These are phyloP conservation scores for Malassezia psittaci DNA, from an alignment of 1,284 basidiomycete genomes.

Conservation along the genomic window DNA sequence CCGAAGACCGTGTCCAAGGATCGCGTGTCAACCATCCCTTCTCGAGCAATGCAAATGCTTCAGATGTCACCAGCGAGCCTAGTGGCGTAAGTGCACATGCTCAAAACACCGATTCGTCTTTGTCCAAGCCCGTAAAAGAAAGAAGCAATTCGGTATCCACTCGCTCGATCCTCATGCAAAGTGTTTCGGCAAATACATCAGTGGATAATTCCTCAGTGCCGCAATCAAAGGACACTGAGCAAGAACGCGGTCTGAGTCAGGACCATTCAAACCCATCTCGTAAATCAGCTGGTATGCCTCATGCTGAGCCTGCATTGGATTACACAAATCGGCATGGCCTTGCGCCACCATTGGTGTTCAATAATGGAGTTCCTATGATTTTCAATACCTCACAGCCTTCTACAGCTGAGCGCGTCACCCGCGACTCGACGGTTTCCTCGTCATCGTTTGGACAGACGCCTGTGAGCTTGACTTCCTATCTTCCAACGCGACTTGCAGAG, in stretches of 20 bases:
- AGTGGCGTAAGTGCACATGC: not conserved
- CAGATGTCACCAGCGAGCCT: not conserved
- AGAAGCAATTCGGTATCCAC: not conserved
- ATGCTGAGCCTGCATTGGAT: not conserved
- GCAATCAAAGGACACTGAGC: not conserved
- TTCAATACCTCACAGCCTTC: not conserved
- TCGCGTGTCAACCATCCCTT: not conserved
- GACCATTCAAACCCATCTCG: not conserved
- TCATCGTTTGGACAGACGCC: slow-evolving; percentile 16
- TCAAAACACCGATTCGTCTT: not conserved
- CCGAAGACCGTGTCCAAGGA: not conserved
- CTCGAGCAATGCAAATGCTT: not conserved
- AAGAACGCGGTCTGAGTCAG: not conserved
- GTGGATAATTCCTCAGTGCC: not conserved
- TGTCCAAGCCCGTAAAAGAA: not conserved
- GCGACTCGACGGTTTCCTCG: not conserved
- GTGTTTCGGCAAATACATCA: not conserved
- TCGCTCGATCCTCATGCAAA: not conserved
- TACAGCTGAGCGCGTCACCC: not conserved
- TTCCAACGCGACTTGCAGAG: slow-evolving; percentile 8
- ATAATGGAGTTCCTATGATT: not conserved
- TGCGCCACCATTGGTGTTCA: slow-evolving; percentile 8
- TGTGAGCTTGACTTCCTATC: slow-evolving; percentile 13
- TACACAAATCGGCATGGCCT: not conserved
- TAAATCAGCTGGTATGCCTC: not conserved